Base-by-base conservation (phyloP, 768 basidiomycete genomes). In the Sistotremastrum niveocremeum region DNA sequence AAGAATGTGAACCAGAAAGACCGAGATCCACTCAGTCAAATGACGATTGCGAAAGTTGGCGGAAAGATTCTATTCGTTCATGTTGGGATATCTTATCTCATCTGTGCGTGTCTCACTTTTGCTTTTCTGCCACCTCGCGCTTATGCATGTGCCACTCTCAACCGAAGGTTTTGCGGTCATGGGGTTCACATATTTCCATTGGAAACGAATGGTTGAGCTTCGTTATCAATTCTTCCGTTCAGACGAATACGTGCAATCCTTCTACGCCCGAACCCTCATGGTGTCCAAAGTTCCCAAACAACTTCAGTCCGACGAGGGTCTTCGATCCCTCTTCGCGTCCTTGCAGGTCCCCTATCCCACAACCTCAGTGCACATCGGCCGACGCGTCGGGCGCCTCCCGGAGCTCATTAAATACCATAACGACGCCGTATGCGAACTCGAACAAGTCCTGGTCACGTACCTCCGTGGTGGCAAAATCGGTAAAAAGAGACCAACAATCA, bases 351-450 rank as follows among this genome's bases (percentile, higher is more conserved):
- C 90, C 9, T 93, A 94, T 60, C 89, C 89, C 1, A 90, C 90
- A 0, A 89, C 87, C 2, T 81, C 84, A 28, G 89, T 93, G 5
- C 87, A 91, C 62, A 81, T 93, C 44, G 84, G 89, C 28, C 79
- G 89, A 20, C 77, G 76, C 53, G 83, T 97, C 34, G 94, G 91
- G 30, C 73, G 78, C 47, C 79, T 98, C 10, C 90, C 95, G 0
- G 81, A 89, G 49, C 68, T 95, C 46, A 86, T 99, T 51, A 85
- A 94, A 47, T 84, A 80, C 55, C 88, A 93, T 62, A 98, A 98
- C 61, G 67, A 79, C 45, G 83, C 88, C n/a, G 94, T 99, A n/a
- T 73, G 84, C 41, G 81, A 94, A 54, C 76, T 98, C 47, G 95
- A 99, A 60, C 70, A 76, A 35, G 72, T 90, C 42, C 73, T 99